Evolutionary conservation across 495 filamentous ascomycete species (phyloP), one percentile per base, ranked within the genome.

Genomic region (Penicillium arizonense): DNA sequence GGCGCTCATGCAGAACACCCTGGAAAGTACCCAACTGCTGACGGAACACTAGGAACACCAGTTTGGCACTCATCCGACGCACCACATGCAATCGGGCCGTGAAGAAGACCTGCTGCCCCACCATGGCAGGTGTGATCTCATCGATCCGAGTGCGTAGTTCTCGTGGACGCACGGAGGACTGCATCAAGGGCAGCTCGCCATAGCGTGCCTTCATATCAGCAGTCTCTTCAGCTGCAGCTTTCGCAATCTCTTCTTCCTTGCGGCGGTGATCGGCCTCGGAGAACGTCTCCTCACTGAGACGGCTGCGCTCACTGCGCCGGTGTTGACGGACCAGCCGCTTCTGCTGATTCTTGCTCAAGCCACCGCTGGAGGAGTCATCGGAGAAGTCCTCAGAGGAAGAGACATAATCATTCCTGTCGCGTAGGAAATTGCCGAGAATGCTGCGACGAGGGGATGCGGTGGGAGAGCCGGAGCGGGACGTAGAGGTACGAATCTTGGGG

Each of bases 31-130:
- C 77, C 32, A 86, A 77, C 64, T 89, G 86, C 75, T 96, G 87
- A 42, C 91, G 84, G 55, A 97, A 85, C 58, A 94, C 87, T 57
- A 96, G 74, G 70, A 96, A 96, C 53, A 84, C 87, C 69, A 97
- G 84, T 70, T 96, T 93, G 57, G 89, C 82, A 56, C 91, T 90
- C 78, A 96, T 86, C 47, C 87, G 87, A 48, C 93, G 82, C 3
- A 90, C 69, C 53, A 91, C 89, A 67, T 96, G 90, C 33, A 97
- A 70, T 60, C 89, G 85, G 5, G 88, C 91, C n/a, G 87, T 85
- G 58, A 96, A 85, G 43, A 77, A 68, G 40, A 96, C 76, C 41
- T 82, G 78, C 66, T 93, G 80, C 32, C 87, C 89, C 5, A 86
- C 70, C 64, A 85, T 72, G 20, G 72, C 72, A 14, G 81, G 73